Evolutionary conservation across 306 rosid genomes (phyloP), one percentile per base, ranked within the genome.

Genomic region (Phaseolus lunatus): DNA sequence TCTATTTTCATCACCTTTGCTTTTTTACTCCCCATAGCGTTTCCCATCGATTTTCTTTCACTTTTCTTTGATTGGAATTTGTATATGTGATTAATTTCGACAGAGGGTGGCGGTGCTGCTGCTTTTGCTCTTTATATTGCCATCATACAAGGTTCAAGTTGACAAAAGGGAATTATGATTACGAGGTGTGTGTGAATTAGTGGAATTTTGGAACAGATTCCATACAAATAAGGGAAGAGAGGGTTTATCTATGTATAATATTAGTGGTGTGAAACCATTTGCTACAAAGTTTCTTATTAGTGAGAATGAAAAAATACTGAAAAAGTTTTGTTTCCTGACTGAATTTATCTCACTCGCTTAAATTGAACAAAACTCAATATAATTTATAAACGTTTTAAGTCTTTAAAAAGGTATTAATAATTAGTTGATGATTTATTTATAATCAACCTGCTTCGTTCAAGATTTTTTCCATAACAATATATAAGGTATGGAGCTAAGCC

Each of bases 1-100:
- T 87, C 84, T 41, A 88, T 81, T 68, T 87, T 93, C 98, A 93
- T 90, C 47, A 93, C 91, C 77, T 93, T 93, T 24, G 89, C 91
- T 75, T 73, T 88, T 33, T 61, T 90, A 59, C 85, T 85, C 33
- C 94, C 90, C 0, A 92, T 23, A 7, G 75, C 71, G 86, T 93
- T 93, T 31, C 98, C 98, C 98, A 93, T 93, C 37, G 65, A 49
- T 49, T 16, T 56, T 14, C 7, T 24, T 18, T 44, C 8, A 35
- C n/a, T 2, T 53, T 49, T 7, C 20, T 15, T 8, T 47, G 22
- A n/a, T 49, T 49, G 9, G 11, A n/a, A 49, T 49, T 49, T 49
- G 22, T 9, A 6, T 43, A 6, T 43, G 45, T 63, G 67, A 26
- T 50, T 9, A 59, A 48, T 48, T 70, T 41, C 41, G 24, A 63